Evolutionary conservation across 1,139 yeast species (phyloP).

Genomic region (Protomyces macrosporus): DNA sequence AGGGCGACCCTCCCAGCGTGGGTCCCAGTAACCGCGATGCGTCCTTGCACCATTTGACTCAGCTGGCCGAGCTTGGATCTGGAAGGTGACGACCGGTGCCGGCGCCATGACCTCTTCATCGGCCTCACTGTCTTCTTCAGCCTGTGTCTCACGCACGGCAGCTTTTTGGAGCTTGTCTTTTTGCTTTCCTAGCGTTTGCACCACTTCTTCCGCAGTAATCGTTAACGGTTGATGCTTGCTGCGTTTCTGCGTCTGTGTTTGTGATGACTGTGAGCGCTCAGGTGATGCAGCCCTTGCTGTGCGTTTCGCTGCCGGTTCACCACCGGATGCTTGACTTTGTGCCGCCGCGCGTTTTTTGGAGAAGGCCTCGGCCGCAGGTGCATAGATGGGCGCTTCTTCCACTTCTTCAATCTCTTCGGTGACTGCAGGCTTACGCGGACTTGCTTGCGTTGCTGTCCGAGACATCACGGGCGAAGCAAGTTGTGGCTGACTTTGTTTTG

Average conservation of each 20-base stretch:
- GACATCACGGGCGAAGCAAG: neutral
- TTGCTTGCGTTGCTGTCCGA: neutral
- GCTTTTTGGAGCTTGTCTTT: neutral
- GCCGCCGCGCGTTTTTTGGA: neutral
- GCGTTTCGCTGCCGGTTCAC: neutral
- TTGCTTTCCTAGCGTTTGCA: neutral
- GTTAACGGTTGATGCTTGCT: neutral
- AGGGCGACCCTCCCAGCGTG: conserved; percentile 24
- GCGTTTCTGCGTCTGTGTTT: neutral
- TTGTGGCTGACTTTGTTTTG: no score
- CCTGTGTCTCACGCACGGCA: neutral
- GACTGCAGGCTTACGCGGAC: neutral
- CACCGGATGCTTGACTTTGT: neutral
- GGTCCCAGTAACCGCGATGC: conserved; percentile 3
- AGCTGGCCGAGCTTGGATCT: neutral
- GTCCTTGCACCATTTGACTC: neutral
- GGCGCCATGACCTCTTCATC: neutral
- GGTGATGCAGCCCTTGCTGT: neutral
- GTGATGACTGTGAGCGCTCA: neutral
- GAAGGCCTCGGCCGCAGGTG: neutral
- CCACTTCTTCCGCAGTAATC: conserved; percentile 10
- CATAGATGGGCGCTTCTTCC: neutral
- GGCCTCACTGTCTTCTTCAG: neutral
- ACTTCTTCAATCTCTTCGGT: neutral
- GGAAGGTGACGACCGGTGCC: conserved; percentile 12